Evolutionary conservation across 331 rosid genomes (phyloP).

Genomic region (Spiraea crenata): DNA sequence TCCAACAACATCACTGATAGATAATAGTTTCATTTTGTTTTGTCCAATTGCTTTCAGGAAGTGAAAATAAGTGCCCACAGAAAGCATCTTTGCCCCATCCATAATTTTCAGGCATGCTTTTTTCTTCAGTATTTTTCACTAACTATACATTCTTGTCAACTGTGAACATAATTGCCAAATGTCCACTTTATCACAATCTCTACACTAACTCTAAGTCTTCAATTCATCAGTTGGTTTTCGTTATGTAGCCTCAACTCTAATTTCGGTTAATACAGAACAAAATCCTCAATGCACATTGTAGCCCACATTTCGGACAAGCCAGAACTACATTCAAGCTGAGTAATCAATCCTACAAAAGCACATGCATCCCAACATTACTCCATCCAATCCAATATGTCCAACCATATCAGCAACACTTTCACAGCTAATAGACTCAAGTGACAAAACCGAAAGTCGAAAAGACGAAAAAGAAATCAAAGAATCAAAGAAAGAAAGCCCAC

Average conservation of each 20-base stretch:
- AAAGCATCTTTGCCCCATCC: background rate
- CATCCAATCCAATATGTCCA: background rate
- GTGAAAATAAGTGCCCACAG: background rate
- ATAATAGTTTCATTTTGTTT: background rate
- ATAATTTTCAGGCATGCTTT: background rate
- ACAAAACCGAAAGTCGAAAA: background rate
- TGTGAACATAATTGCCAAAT: background rate
- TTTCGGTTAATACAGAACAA: background rate
- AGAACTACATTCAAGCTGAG: background rate
- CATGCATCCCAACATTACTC: conserved; percentile 5
- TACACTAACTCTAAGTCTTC: background rate
- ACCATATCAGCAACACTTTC: no score
- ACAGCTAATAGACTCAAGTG: background rate
- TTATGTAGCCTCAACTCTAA: background rate
- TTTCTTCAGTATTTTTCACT: background rate
- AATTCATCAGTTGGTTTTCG: background rate
- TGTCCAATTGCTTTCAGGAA: background rate
- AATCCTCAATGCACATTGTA: background rate
- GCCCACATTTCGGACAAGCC: background rate
- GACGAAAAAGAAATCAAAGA: background rate
- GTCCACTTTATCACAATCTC: background rate
- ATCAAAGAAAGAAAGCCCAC: background rate
- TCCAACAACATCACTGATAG: background rate
- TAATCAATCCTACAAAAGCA: background rate
- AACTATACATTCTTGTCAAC: background rate